Conservation (phyloP, 805 yeast species). For the Saccharomyces jurei region DNA sequence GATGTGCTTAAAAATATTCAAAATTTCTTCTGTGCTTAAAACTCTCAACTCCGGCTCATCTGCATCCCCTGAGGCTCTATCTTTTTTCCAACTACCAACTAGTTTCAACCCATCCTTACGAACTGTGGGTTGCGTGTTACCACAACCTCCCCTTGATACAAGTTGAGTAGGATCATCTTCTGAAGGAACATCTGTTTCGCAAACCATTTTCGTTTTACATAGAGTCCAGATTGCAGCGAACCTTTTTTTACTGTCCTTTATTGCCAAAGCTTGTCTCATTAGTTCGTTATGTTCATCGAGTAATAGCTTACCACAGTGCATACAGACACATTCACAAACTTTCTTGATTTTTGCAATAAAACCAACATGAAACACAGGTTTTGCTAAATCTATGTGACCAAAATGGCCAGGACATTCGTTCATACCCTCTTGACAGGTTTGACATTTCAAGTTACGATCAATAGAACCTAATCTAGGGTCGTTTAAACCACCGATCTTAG, state of each 20-base stretch:
- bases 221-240: slow-evolving; percentile 94
- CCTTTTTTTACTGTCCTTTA: slow-evolving; percentile 90
- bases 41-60: slow-evolving; percentile 87
- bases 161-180: slow-evolving; percentile 50
- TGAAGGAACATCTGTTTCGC: slow-evolving; percentile 78
- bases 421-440: slow-evolving; percentile 99
- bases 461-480: slow-evolving; percentile 97
- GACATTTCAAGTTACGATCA: slow-evolving; percentile 95
- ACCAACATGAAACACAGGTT: slow-evolving; percentile 97
- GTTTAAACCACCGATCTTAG: slow-evolving; percentile 93
- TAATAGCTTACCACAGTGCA: slow-evolving; percentile 94
- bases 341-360: slow-evolving; percentile 90
- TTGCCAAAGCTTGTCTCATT: slow-evolving; percentile 80
- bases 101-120: slow-evolving; percentile 93
- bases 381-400: slow-evolving; percentile 96
- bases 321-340: slow-evolving; percentile 92
- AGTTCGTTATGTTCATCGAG: slow-evolving; percentile 64
- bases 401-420: slow-evolving; percentile 99
- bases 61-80: slow-evolving; percentile 67
- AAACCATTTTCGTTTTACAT: slow-evolving; percentile 86
- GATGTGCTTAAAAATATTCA: slow-evolving; percentile 87
- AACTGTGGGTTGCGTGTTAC: slow-evolving; percentile 90
- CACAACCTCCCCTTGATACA: slow-evolving; percentile 91
- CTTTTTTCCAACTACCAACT: slow-evolving; percentile 97
- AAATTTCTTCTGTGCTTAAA: slow-evolving; percentile 79